Conservation (phyloP, 352 stramenopile genomes). For the Pythium rhizo-oryzae region DNA sequence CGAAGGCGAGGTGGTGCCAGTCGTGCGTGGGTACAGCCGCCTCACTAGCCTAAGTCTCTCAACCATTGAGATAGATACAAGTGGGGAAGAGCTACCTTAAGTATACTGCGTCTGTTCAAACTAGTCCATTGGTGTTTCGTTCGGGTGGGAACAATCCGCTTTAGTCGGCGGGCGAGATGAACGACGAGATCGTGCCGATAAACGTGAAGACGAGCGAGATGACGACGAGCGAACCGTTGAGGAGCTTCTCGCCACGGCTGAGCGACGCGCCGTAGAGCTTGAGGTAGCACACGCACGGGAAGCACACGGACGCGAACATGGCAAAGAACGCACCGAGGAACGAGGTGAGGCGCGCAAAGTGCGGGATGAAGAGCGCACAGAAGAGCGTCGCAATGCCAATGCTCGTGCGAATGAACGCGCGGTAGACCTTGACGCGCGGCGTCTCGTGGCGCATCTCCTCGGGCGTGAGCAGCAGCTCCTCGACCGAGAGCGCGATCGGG, state of each 20-base stretch:
- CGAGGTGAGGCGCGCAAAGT: conserved; percentile 84
- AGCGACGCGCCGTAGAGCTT: conserved; percentile 74
- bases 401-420: conserved; percentile 62
- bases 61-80: background rate
- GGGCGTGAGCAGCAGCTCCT: conserved; percentile 69
- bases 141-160: background rate
- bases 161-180: conserved; percentile 70
- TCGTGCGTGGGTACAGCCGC: background rate
- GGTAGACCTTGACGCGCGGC: conserved; percentile 49
- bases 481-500: conserved; percentile 72
- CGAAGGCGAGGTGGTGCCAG: background rate
- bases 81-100: background rate
- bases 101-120: background rate
- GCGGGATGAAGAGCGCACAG: conserved; percentile 73
- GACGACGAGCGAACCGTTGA: conserved; percentile 59
- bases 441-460: conserved; percentile 37
- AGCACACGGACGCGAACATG: conserved; percentile 83
- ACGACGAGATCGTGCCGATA: conserved; percentile 79
- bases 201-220: conserved; percentile 76
- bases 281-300: conserved; percentile 85
- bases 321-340: conserved; percentile 88
- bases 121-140: background rate
- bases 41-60: background rate
- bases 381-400: conserved; percentile 59
- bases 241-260: conserved; percentile 45